These are phyloP conservation scores for Linnemannia elongata DNA, from an alignment of 192 early-diverging fungal genomes.

Conservation along the genomic window DNA sequence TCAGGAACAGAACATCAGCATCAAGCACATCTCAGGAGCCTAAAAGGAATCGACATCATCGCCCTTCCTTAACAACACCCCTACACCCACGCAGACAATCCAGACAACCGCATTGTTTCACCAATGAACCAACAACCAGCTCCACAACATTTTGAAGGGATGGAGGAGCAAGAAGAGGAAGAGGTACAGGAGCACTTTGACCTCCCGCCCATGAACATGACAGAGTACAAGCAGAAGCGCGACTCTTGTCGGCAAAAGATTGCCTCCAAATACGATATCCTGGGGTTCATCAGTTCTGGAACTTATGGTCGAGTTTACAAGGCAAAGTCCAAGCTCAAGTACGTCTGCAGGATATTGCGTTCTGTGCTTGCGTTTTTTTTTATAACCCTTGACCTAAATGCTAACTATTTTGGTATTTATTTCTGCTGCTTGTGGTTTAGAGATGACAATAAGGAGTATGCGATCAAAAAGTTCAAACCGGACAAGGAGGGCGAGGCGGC, in stretches of 20 bases:
- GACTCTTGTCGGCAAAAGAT: constrained; percentile 70
- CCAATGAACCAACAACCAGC: neutral
- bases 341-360: neutral
- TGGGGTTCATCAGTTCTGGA: constrained; percentile 94
- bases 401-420: neutral
- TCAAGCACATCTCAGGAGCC: too few species aligned
- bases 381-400: neutral
- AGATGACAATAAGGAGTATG: constrained; percentile 75
- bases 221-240: constrained; percentile 65
- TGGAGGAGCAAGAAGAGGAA: neutral
- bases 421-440: neutral
- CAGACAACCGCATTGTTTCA: too few species aligned
- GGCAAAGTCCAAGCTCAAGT: constrained; percentile 75
- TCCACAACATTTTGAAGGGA: neutral
- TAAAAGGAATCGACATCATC: too few species aligned
- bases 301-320: constrained; percentile 98
- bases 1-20: too few species aligned
- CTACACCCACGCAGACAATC: too few species aligned
- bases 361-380: neutral
- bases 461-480: constrained; percentile 98
- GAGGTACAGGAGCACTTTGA: constrained; percentile 20
- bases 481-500: constrained; percentile 91
- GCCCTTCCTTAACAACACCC: too few species aligned
- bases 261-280: constrained; percentile 83
- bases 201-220: constrained; percentile 62